Base-by-base conservation (phyloP, 192 early-diverging fungal species). In the Funneliformis mosseae region DNA sequence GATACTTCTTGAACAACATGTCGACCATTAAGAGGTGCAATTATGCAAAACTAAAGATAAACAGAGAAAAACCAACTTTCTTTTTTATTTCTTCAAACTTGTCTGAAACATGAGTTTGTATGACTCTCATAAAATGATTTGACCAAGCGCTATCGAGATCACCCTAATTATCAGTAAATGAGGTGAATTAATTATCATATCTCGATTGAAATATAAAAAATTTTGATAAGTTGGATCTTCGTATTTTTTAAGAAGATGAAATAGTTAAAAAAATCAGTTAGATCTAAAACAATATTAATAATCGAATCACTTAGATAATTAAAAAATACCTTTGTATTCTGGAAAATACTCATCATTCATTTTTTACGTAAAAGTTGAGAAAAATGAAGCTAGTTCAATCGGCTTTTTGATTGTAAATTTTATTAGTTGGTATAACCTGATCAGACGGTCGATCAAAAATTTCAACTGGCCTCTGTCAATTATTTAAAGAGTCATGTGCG, bases 131-230 rank as follows among this genome's bases (percentile, higher is more conserved):
- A 18, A 67, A 67, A 33, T 23, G 4, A 38, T 38, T 38, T 33
- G 64, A 67, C 64, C 64, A 67, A 67, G 25, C 25, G 33, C 64
- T 67, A n/a, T n/a, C n/a, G n/a, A n/a, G n/a, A n/a, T n/a, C n/a
- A n/a, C n/a, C n/a, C n/a, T n/a, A n/a, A 66, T 66, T 16, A 66
- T 27, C 64, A 33, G 64, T 66, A 33, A 66, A 27, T 33, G 64
- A 4, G 64, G 64, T 66, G 64, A 66, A 66, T 25, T 66, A 66
- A 66, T 66, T 16, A 66, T 27, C 7, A 66, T 5, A 33, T 66
- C 64, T 66, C 64, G 23, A 14, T 66, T 25, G 23, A 33, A 16
- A 28, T 66, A 33, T 33, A 66, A 66, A 33, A 66, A 66, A 28
- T 66, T 66, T 66, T 3, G 23, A 66, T 66, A 66, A 66, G 64